Conservation (phyloP, 176 grass and related monocot species). For the Oryza australiensis region DNA sequence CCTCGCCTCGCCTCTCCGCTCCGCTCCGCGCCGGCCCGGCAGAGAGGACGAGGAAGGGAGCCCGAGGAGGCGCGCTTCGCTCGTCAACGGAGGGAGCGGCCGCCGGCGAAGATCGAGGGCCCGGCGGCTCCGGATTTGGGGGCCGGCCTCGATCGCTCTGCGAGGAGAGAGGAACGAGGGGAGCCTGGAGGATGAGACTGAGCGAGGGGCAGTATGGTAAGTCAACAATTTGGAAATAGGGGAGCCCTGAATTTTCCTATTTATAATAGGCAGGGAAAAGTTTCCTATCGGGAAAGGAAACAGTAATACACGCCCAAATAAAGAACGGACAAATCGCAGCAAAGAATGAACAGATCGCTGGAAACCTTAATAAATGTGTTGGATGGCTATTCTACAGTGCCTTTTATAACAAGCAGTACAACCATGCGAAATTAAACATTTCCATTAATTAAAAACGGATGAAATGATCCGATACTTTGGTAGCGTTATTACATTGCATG, state of each 20-base stretch:
- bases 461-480: no score
- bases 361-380: neutral
- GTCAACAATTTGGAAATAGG: slow-evolving; percentile 22
- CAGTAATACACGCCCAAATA: neutral
- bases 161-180: slow-evolving; percentile 30
- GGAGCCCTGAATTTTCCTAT: slow-evolving; percentile 9
- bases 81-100: neutral
- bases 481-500: no score
- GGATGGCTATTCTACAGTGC: no score
- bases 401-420: no score
- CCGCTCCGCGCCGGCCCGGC: slow-evolving; percentile 6
- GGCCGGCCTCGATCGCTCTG: slow-evolving; percentile 21
- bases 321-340: neutral
- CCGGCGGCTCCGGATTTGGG: slow-evolving; percentile 42
- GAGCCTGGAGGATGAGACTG: slow-evolving; percentile 35
- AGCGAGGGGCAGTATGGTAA: slow-evolving; percentile 32
- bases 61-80: neutral
- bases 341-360: neutral
- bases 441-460: no score
- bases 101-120: slow-evolving; percentile 34
- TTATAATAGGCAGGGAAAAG: neutral
- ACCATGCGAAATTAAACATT: no score
- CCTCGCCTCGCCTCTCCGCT: neutral
- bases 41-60: neutral
- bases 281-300: neutral